phyloP scores from a whole-genome alignment of 1,284 basidiomycete species.

The Malassezia pachydermatis region DNA sequence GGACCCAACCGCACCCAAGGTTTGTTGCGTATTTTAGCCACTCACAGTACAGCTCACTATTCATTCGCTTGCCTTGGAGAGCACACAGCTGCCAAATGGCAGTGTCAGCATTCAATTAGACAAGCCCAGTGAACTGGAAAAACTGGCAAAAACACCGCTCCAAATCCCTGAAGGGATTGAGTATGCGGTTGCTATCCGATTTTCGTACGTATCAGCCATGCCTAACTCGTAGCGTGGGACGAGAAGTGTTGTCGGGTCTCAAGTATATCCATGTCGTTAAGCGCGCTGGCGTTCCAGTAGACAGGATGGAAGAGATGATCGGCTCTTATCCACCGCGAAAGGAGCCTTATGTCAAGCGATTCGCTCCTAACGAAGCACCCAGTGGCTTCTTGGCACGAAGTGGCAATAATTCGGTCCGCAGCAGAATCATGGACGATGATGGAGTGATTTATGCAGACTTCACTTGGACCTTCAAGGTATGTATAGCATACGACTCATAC shows the following conservation, averaged over 20 bases:
- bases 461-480: slow-evolving; percentile 49
- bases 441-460: slow-evolving; percentile 56
- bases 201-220: slow-evolving; percentile 54
- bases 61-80: slow-evolving; percentile 51
- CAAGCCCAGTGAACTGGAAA: slow-evolving; percentile 49
- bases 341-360: slow-evolving; percentile 49
- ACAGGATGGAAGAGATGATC: slow-evolving; percentile 79
- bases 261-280: slow-evolving; percentile 70
- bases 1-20: slow-evolving; percentile 41
- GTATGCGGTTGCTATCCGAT: slow-evolving; percentile 69
- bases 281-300: slow-evolving; percentile 64
- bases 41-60: slow-evolving; percentile 31
- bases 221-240: slow-evolving; percentile 52
- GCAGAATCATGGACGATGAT: slow-evolving; percentile 69
- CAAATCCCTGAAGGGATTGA: slow-evolving; percentile 54
- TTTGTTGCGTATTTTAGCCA: slow-evolving; percentile 7
- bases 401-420: slow-evolving; percentile 65
- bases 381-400: slow-evolving; percentile 64
- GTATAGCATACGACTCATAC: slow-evolving; percentile 3
- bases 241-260: slow-evolving; percentile 72
- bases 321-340: slow-evolving; percentile 62
- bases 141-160: slow-evolving; percentile 57
- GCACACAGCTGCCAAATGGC: slow-evolving; percentile 47
- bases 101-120: slow-evolving; percentile 51
- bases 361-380: slow-evolving; percentile 49